Evolutionary conservation across 1,284 basidiomycete genomes (phyloP), one percentile per base, ranked within the genome.

Genomic region (Tilletia caries): DNA sequence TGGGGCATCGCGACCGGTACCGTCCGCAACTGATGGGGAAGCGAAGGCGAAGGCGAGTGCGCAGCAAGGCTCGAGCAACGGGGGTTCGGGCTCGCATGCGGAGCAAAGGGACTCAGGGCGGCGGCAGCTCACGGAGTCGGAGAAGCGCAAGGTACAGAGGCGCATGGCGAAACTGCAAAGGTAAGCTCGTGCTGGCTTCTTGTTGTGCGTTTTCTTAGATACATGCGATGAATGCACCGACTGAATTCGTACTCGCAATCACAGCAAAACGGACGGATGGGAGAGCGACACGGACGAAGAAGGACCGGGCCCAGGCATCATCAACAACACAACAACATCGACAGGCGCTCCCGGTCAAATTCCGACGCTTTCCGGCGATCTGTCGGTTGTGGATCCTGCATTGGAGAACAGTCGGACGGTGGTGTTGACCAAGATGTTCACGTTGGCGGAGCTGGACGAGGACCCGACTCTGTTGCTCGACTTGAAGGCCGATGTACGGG

Each of bases 371-470:
- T 32, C 13, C 13, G 58, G 58, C 18, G 58, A 62, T 34, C 58
- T 62, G 44, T 66, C 65, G 10, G 44, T 10, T 10, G 18, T 34
- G 18, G 44, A 50, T 29, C 46, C 48, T 32, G 32, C 69, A 65
- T 60, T 74, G 75, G 50, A 79, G 44, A 88, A 88, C 77, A 88
- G 88, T 74, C 89, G 88, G 75, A 88, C 96, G 3, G 93, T 96
- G 12, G 92, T 98, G 0, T 86, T 98, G 68, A 93, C 92, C 79
- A 90, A 93, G 77, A 98, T 98, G 94, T 99, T 99, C 82, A 91
- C 91, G 5, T 86, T 92, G 2, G 84, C 91, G 74, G 93, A 96
- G 78, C 87, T 99, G 0, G 90, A 93, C 44, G 89, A 92, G 76
- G 95, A 99, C 78, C 87, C 92, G 0, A 88, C 91, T 3, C 85